These are phyloP conservation scores for Dactylellina parvicollis DNA, from an alignment of 2,329 filamentous ascomycete genomes.

Conservation along the genomic window DNA sequence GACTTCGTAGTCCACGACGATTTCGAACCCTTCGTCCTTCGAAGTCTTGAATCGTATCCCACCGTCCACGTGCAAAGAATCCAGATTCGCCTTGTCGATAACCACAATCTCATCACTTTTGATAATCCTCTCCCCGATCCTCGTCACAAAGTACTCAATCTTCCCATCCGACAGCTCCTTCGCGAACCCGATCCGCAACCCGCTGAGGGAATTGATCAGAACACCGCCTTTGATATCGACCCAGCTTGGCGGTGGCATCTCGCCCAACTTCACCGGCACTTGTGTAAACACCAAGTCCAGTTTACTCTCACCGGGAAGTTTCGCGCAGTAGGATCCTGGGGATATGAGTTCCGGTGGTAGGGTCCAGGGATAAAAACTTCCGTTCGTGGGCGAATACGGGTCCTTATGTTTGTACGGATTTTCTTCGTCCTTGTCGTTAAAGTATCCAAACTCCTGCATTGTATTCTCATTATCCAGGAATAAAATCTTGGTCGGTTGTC, in stretches of 20 bases:
- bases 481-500: constrained; percentile 59
- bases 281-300: constrained; percentile 74
- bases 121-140: constrained; percentile 38
- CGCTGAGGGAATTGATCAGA: constrained; percentile 46
- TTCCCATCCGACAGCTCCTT: constrained; percentile 38
- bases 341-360: constrained; percentile 80
- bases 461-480: constrained; percentile 61
- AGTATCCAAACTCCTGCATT: constrained; percentile 60
- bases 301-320: constrained; percentile 75
- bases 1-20: constrained; percentile 37
- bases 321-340: constrained; percentile 77
- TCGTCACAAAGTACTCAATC: constrained; percentile 43
- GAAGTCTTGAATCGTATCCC: constrained; percentile 24
- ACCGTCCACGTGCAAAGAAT: constrained; percentile 40
- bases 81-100: constrained; percentile 43
- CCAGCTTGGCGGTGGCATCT: constrained; percentile 37
- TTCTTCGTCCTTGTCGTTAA: constrained; percentile 65
- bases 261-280: constrained; percentile 12
- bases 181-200: constrained; percentile 37
- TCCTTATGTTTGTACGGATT: constrained; percentile 68
- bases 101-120: constrained; percentile 27
- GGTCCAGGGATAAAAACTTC: constrained; percentile 93
- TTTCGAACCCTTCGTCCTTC: constrained; percentile 45
- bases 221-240: constrained; percentile 43
- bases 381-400: constrained; percentile 74